Evolutionary conservation across 75 land plant species (phyloP).

Genomic region (Selaginella tamariscina): DNA sequence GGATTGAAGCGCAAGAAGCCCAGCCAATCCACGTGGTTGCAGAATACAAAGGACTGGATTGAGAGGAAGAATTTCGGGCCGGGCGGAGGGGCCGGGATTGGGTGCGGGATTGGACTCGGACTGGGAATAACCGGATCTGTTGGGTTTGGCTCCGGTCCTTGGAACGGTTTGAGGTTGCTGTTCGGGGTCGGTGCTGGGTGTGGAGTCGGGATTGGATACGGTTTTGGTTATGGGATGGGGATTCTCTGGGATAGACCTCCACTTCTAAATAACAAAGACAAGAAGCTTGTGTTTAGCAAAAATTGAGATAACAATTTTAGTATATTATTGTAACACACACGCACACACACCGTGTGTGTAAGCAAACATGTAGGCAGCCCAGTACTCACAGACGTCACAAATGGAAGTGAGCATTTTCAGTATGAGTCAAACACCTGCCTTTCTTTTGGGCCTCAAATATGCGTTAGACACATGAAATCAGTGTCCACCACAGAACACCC

Average conservation of each 20-base stretch:
- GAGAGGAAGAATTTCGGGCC: background rate
- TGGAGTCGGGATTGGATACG: slow-evolving; percentile 40
- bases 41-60: background rate
- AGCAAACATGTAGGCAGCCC: too few species aligned
- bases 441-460: too few species aligned
- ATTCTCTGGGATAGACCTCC: slow-evolving; percentile 31
- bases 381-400: too few species aligned
- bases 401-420: too few species aligned
- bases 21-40: background rate
- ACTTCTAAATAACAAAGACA: too few species aligned
- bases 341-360: too few species aligned
- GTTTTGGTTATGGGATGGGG: slow-evolving; percentile 34
- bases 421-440: too few species aligned
- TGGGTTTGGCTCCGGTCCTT: slow-evolving; percentile 27
- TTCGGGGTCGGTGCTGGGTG: slow-evolving; percentile 40
- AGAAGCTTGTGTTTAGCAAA: too few species aligned
- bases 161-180: slow-evolving; percentile 26
- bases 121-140: background rate
- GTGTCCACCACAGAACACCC: too few species aligned
- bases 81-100: background rate
- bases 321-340: too few species aligned
- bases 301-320: too few species aligned
- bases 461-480: too few species aligned
- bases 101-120: background rate
- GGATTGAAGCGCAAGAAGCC: background rate